Conservation (phyloP, 2,329 filamentous ascomycete species). For the Triangularia setosa region DNA sequence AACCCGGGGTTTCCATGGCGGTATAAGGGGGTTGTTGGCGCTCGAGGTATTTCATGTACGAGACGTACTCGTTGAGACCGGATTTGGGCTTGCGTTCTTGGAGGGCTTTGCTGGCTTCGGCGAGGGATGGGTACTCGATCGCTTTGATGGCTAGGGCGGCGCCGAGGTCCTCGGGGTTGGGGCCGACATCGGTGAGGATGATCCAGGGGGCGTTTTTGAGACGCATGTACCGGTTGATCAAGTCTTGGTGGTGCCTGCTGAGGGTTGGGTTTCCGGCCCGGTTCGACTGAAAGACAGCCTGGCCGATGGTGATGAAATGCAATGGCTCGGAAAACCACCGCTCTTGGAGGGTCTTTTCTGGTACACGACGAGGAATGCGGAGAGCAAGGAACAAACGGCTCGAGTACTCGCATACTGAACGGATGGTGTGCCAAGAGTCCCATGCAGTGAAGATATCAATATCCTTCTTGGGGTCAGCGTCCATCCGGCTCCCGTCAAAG, state of each 20-base stretch:
- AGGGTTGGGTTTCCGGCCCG: constrained; percentile 59
- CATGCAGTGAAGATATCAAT: constrained; percentile 75
- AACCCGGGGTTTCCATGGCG: constrained; percentile 46
- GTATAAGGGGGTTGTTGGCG: constrained; percentile 66
- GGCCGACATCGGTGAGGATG: constrained; percentile 59
- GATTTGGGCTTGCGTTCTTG: constrained; percentile 43
- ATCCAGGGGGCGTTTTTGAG: constrained; percentile 61
- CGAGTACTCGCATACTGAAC: constrained; percentile 82
- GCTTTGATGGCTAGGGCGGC: constrained; percentile 33
- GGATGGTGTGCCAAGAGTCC: constrained; percentile 91
- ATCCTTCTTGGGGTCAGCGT: constrained; percentile 39
- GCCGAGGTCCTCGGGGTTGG: constrained; percentile 36
- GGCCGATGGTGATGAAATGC: constrained; percentile 55
- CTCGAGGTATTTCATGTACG: constrained; percentile 82
- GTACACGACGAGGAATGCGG: constrained; percentile 54
- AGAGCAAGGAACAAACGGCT: constrained; percentile 69
- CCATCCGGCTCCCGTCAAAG: constrained; percentile 31
- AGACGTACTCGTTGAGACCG: constrained; percentile 51
- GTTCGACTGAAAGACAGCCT: constrained; percentile 56
- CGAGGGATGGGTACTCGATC: constrained; percentile 62
- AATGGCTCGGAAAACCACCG: constrained; percentile 68
- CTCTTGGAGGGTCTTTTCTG: constrained; percentile 57
- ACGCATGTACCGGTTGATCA: constrained; percentile 61
- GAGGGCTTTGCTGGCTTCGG: constrained; percentile 45
- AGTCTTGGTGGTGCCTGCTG: constrained; percentile 55